A percentile compares a stretch with the other conserved stretches of the same genome.
Evolutionary conservation across 2,329 filamentous ascomycete genomes (phyloP).

Genomic region (Colletotrichum caudatum): DNA sequence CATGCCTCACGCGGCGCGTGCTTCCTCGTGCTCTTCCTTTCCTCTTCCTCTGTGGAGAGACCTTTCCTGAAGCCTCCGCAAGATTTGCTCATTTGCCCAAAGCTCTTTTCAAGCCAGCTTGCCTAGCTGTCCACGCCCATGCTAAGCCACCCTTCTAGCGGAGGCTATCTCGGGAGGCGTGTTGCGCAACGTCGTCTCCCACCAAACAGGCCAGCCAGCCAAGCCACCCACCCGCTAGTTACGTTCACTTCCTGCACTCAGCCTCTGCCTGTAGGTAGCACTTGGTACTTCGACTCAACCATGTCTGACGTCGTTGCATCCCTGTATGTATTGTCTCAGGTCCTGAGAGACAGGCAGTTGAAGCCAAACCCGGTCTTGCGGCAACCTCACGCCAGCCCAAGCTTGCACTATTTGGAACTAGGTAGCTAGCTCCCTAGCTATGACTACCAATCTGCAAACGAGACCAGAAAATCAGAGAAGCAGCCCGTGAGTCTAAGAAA

Average conservation of each 20-base stretch:
- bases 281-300: background rate
- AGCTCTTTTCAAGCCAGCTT: background rate
- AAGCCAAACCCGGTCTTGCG: constrained; percentile 1
- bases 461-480: background rate
- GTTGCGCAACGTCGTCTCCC: constrained; percentile 24
- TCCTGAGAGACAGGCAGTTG: background rate
- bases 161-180: constrained; percentile 28
- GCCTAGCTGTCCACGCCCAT: background rate
- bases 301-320: constrained; percentile 13
- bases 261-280: background rate
- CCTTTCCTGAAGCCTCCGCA: constrained; percentile 6
- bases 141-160: constrained; percentile 30
- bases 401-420: background rate
- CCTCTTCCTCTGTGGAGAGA: background rate
- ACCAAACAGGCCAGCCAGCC: background rate
- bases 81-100: background rate
- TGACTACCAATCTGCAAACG: background rate
- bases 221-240: constrained; percentile 20
- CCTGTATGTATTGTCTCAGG: background rate
- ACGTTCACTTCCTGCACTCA: background rate
- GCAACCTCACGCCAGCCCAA: background rate
- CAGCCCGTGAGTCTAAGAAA: background rate
- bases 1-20: constrained; percentile 1
- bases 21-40: background rate
- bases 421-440: background rate